Evolutionary conservation across 495 filamentous ascomycete genomes (phyloP).

Genomic region (Daldinia concentrica): DNA sequence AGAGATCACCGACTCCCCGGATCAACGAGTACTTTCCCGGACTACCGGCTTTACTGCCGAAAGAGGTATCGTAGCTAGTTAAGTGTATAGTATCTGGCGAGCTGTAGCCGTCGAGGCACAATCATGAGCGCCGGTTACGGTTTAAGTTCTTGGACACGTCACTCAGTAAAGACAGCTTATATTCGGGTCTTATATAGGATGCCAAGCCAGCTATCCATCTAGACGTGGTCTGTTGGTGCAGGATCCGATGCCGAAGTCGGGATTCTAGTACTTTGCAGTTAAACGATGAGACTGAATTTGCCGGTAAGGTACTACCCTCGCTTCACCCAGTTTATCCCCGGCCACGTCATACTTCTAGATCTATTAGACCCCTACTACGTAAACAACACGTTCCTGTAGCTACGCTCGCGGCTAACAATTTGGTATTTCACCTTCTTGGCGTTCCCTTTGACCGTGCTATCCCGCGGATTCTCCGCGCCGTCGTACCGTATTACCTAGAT

Average conservation of each 20-base stretch:
- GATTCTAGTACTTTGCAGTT: conserved; percentile 15
- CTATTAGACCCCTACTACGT: conserved; percentile 17
- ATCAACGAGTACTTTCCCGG: conserved; percentile 26
- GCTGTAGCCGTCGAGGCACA: neutral
- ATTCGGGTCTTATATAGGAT: conserved; percentile 26
- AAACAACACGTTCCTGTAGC: neutral
- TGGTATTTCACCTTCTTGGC: conserved; percentile 5
- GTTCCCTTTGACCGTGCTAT: conserved; percentile 12
- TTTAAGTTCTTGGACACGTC: conserved; percentile 7
- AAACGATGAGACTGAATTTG: conserved; percentile 20
- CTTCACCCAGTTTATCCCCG: conserved; percentile 7
- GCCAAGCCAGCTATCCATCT: conserved; percentile 17
- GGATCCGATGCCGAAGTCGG: conserved; percentile 35
- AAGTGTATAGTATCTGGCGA: conserved; percentile 3
- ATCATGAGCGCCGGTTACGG: conserved; percentile 24
- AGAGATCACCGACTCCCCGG: conserved; percentile 26
- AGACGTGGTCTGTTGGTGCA: neutral
- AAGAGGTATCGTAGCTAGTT: neutral
- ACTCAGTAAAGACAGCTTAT: conserved; percentile 12
- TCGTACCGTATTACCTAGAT: conserved; percentile 20
- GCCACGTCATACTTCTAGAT: conserved; percentile 22
- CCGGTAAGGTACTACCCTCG: conserved; percentile 32
- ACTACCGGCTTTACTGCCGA: conserved; percentile 34
- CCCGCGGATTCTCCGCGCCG: conserved; percentile 30
- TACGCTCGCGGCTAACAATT: neutral